These are phyloP conservation scores for Epichloe baconii DNA, from an alignment of 2,329 filamentous ascomycete species.

Conservation along the genomic window DNA sequence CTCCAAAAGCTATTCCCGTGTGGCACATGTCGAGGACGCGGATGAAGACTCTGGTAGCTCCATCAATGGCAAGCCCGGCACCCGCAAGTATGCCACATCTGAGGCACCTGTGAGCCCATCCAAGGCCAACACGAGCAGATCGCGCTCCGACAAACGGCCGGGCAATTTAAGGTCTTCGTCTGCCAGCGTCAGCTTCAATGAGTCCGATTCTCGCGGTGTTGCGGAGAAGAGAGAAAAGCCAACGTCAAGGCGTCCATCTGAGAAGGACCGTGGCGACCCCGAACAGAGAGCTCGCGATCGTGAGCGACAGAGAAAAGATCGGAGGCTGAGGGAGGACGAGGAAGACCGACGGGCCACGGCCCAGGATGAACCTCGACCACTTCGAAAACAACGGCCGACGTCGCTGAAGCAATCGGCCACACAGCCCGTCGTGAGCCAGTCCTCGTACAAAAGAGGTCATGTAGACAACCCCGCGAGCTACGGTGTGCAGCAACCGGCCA, in stretches of 20 bases:
- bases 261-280: conserved; percentile 11
- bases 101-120: conserved; percentile 26
- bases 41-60: conserved; percentile 35
- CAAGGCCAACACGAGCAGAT: conserved; percentile 39
- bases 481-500: conserved; percentile 21
- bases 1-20: conserved; percentile 18
- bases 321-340: conserved; percentile 13
- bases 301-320: conserved; percentile 17
- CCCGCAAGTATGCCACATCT: conserved; percentile 34
- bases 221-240: conserved; percentile 16
- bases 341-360: conserved; percentile 5
- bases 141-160: conserved; percentile 26
- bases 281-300: conserved; percentile 13
- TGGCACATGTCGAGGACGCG: conserved; percentile 35
- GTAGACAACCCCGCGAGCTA: conserved; percentile 24
- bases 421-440: conserved; percentile 20
- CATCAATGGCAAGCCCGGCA: conserved; percentile 25
- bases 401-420: conserved; percentile 19
- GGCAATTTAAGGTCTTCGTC: conserved; percentile 24
- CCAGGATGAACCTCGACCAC: conserved; percentile 13
- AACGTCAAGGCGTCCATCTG: conserved; percentile 9
- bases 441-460: conserved; percentile 16
- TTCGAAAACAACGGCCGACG: conserved; percentile 17
- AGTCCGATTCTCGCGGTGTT: conserved; percentile 31
- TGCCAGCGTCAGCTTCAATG: conserved; percentile 23